Evolutionary conservation across 208 protist species (phyloP), one percentile per base, ranked within the genome.

Genomic region (Trypanosoma melophagium): DNA sequence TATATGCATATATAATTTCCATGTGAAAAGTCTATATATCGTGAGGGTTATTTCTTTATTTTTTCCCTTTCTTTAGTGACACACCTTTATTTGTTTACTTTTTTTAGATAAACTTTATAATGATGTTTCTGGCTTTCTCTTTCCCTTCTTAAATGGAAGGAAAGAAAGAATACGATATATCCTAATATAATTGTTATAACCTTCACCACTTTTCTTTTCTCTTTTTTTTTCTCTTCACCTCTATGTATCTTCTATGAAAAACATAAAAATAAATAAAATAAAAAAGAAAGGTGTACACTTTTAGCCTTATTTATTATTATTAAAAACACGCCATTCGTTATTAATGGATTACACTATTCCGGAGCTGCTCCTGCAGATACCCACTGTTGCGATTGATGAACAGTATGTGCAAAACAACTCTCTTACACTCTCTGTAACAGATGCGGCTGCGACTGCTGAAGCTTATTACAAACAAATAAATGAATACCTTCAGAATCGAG

Each of bases 311-410:
- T 35, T 35, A 35, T 5, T 35, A 1, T 35, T n/a, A n/a, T n/a
- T n/a, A n/a, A 35, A 35, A 1, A 35, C 28, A 35, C 28, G 28
- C 28, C 28, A n/a, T 14, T 47, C 16, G 3, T 47, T 10, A 47
- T n/a, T 47, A 64, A 41, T 54, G 67, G 38, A 64, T 7, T 3
- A 35, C 12, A 21, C 4, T 51, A 71, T 82, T 66, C 75, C 83
- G 19, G 66, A 77, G 35, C 69, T 93, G 5, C 83, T 95, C 0
- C 74, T 89, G 8, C 57, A 47, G n/a, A 50, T 92, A 0, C 90
- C 90, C 5, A 74, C 79, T 21, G 83, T 84, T 5, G 40, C 74
- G 35, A 68, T 91, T 41, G 52, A 76, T 16, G 64, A 66, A 31
- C 47, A 58, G 40, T 74, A 84, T 66, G 51, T 91, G 21, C 60